Evolutionary conservation across 306 rosid genomes (phyloP), one percentile per base, ranked within the genome.

Genomic region (Vigna angularis): DNA sequence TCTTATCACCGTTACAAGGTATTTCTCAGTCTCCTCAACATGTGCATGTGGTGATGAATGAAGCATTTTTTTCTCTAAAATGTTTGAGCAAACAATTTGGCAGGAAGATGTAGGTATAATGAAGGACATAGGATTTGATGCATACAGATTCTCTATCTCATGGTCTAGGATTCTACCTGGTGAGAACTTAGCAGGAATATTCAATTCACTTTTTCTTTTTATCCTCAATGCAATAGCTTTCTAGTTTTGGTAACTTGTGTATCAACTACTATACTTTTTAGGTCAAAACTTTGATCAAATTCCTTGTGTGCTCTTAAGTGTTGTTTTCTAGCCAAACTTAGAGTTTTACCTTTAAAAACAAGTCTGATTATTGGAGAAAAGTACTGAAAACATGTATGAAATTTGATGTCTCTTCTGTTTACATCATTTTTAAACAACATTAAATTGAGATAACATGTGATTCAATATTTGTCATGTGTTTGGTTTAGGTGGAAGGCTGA

Each of bases 61-160:
- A 34, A 13, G 17, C 18, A 53, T 65, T 22, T 44, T 64, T 4
- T 63, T 11, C 17, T 64, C 55, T 78, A 50, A 69, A 63, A 28
- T 59, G 49, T 73, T 66, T 62, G 72, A 70, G 30, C 10, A 53
- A 82, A 82, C 20, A 38, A 76, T 17, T 69, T 76, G 49, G 30
- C 24, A 86, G 90, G 88, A 82, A 63, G 89, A 89, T 75, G 61
- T 84, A 5, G 20, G 57, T 4, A 55, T 80, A 7, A 74, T 84
- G 85, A 84, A 86, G 78, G 85, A 80, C 28, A 74, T 89, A 20
- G 88, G 88, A 6, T 71, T 85, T 50, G 66, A 84, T 50, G 75
- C 88, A 22, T 82, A 82, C 83, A 84, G 90, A 83, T 79, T 88
- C 50, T 86, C 92, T 4, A 86, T 89, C 36, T 89, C 92, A 13